phyloP scores from a whole-genome alignment of 768 basidiomycete genomes.

The Amanita pseudoporphyria region DNA sequence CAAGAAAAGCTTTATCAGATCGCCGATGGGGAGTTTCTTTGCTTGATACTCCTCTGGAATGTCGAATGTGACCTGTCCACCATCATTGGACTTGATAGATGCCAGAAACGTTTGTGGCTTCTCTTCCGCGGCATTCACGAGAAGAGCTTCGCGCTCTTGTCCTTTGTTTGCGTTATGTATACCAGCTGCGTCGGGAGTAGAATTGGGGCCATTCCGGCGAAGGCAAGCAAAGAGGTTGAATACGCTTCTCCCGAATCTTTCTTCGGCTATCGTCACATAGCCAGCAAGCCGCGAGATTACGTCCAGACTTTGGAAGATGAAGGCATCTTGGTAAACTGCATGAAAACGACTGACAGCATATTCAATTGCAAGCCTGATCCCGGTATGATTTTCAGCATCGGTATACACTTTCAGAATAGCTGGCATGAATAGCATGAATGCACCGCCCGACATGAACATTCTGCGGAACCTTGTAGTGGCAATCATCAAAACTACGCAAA shows the following conservation, averaged over 20 bases:
- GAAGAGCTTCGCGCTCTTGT: conserved; percentile 63
- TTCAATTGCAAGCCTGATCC: conserved; percentile 59
- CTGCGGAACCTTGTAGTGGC: conserved; percentile 70
- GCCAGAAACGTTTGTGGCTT: conserved; percentile 63
- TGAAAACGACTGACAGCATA: conserved; percentile 67
- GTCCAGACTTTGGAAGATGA: conserved; percentile 67
- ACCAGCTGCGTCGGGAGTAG: conserved; percentile 49
- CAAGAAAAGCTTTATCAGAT: conserved; percentile 62
- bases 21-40: conserved; percentile 45
- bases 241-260: conserved; percentile 47
- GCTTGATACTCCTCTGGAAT: conserved; percentile 55
- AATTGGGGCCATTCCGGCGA: conserved; percentile 27
- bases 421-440: conserved; percentile 70
- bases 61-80: conserved; percentile 30
- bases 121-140: conserved; percentile 62
- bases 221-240: conserved; percentile 52
- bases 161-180: conserved; percentile 53
- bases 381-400: conserved; percentile 44
- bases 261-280: conserved; percentile 35
- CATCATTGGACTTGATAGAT: conserved; percentile 35
- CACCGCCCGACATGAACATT: conserved; percentile 63
- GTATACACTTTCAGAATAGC: conserved; percentile 61
- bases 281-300: conserved; percentile 45
- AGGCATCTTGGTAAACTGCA: conserved; percentile 61
- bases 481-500: conserved; percentile 49